Percentiles rank a stretch among this genome's conserved stretches.
Evolutionary conservation across 306 rosid genomes (phyloP).

Genomic region (Vigna hirtella): DNA sequence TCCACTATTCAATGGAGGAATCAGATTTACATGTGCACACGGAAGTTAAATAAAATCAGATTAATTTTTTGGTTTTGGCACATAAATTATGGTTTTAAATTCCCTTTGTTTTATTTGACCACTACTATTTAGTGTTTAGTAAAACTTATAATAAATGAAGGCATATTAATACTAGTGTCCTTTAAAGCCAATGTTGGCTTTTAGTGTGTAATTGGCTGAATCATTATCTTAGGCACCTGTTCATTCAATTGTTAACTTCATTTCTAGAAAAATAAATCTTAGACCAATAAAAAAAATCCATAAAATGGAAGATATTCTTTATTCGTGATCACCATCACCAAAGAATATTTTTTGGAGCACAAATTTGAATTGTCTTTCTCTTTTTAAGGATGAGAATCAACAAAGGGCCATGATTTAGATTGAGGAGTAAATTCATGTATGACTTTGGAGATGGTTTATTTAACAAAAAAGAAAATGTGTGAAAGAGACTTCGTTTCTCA

Average conservation of each 20-base stretch:
- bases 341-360: constrained; percentile 24
- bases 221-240: too few species aligned
- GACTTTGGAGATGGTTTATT: too few species aligned
- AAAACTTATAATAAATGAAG: too few species aligned
- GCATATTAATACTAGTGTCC: too few species aligned
- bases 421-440: neutral
- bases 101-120: too few species aligned
- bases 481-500: too few species aligned
- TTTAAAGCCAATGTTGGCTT: too few species aligned
- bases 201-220: neutral
- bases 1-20: neutral
- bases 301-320: constrained; percentile 1
- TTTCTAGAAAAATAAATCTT: neutral
- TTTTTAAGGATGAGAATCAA: neutral
- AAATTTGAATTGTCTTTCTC: neutral
- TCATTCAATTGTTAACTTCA: neutral
- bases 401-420: neutral
- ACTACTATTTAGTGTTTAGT: too few species aligned
- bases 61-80: too few species aligned
- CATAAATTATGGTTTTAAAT: too few species aligned
- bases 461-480: too few species aligned
- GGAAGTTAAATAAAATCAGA: neutral
- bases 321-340: neutral
- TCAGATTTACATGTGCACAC: neutral
- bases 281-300: neutral